These are phyloP conservation scores for Eimeria maxima DNA, from an alignment of 169 alveolate genomes.

Conservation along the genomic window DNA sequence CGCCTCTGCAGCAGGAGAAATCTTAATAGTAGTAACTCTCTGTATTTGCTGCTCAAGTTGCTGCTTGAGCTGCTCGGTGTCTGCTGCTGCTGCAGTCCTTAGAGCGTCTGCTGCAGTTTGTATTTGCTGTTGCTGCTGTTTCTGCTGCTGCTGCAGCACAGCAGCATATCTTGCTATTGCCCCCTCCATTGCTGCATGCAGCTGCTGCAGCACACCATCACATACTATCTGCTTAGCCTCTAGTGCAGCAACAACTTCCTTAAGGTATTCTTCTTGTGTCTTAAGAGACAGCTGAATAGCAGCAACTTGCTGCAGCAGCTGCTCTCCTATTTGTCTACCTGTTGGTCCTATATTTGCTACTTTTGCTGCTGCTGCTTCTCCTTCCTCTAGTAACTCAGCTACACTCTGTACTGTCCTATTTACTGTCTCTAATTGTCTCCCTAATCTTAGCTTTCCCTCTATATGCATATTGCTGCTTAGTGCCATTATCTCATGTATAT, in stretches of 20 bases:
- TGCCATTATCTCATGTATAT: neutral
- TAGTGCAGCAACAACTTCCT: neutral
- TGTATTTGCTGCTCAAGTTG: neutral
- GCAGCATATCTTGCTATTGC: neutral
- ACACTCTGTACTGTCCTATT: neutral
- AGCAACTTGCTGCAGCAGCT: conserved; percentile 29
- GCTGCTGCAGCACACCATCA: neutral
- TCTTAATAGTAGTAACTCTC: neutral
- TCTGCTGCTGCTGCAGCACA: neutral
- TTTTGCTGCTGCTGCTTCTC: conserved; percentile 12
- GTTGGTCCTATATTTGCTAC: neutral
- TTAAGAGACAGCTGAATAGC: neutral
- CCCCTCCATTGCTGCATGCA: neutral
- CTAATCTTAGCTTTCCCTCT: neutral
- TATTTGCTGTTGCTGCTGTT: neutral
- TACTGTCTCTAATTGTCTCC: neutral
- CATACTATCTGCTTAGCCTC: conserved; percentile 13
- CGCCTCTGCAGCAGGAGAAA: neutral
- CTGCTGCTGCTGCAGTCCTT: neutral
- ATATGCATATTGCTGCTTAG: too few relatives aligned
- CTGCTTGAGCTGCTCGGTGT: neutral
- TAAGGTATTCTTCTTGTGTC: neutral
- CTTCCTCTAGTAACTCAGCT: neutral
- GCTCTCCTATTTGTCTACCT: neutral
- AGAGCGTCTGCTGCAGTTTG: neutral